Evolutionary conservation across 169 alveolate genomes (phyloP).

Genomic region (Theileria equi): DNA sequence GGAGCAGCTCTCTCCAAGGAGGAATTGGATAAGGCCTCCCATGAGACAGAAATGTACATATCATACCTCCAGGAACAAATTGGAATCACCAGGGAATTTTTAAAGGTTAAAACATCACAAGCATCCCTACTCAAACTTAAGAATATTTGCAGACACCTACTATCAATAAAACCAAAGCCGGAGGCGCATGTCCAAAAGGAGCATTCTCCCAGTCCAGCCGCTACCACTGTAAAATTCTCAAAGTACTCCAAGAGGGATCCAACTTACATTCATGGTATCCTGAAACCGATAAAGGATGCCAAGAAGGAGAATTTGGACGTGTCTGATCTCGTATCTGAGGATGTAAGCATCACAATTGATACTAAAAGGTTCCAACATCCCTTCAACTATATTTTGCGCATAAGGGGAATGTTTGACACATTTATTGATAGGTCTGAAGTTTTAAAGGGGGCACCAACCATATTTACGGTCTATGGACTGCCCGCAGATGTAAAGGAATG

Average conservation of each 20-base stretch:
- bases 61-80: constrained; percentile 40
- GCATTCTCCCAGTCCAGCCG: neutral
- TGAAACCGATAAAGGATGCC: constrained; percentile 30
- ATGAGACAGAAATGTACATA: constrained; percentile 38
- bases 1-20: neutral
- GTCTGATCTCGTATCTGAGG: constrained; percentile 14
- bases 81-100: constrained; percentile 23
- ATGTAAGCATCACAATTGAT: constrained; percentile 27
- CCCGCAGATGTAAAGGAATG: constrained; percentile 1
- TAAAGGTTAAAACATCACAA: constrained; percentile 33
- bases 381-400: constrained; percentile 30
- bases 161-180: neutral
- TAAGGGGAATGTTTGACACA: constrained; percentile 37
- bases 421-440: constrained; percentile 28
- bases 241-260: constrained; percentile 1
- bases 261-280: constrained; percentile 23
- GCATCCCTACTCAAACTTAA: constrained; percentile 14
- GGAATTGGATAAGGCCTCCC: constrained; percentile 26
- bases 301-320: constrained; percentile 26
- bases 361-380: constrained; percentile 55
- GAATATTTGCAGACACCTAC: constrained; percentile 6
- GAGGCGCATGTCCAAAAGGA: neutral
- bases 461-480: constrained; percentile 5
- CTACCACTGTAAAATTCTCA: constrained; percentile 1
- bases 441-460: neutral